phyloP scores from a whole-genome alignment of 345 rosid species.

The Acer negundo region DNA sequence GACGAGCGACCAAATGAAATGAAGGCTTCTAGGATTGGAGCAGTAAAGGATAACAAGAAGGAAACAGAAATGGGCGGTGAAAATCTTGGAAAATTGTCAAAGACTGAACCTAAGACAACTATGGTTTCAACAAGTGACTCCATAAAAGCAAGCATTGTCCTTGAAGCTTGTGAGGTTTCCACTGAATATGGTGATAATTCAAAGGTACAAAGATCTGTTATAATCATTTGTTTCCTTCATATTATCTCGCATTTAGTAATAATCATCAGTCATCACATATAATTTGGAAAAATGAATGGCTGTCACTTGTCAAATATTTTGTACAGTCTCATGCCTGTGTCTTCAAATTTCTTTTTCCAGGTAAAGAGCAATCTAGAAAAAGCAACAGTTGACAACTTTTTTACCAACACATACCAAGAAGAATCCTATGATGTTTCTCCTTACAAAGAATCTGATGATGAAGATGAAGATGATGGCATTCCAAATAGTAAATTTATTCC shows the following conservation, averaged over 20 bases:
- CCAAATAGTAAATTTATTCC: slow-evolving; percentile 65
- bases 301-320: neutral
- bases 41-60: slow-evolving; percentile 33
- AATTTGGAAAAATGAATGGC: neutral
- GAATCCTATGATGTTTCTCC: slow-evolving; percentile 88
- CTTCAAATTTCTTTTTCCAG: slow-evolving; percentile 28
- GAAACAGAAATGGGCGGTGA: slow-evolving; percentile 27
- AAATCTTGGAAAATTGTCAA: slow-evolving; percentile 27
- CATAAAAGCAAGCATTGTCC: slow-evolving; percentile 30
- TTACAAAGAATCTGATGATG: slow-evolving; percentile 86
- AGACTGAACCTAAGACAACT: slow-evolving; percentile 29
- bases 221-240: neutral
- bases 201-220: slow-evolving; percentile 48
- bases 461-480: slow-evolving; percentile 64
- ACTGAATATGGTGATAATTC: slow-evolving; percentile 33
- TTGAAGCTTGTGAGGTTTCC: slow-evolving; percentile 28
- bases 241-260: neutral
- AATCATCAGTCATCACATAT: neutral
- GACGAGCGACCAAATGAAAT: slow-evolving; percentile 38
- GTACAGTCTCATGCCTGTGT: slow-evolving; percentile 22
- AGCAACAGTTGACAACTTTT: slow-evolving; percentile 25
- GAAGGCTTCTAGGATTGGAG: slow-evolving; percentile 35
- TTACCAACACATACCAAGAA: slow-evolving; percentile 36
- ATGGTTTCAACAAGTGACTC: slow-evolving; percentile 34
- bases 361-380: slow-evolving; percentile 29